Percentiles rank a stretch among this genome's conserved stretches.
Evolutionary conservation across 2,329 filamentous ascomycete genomes (phyloP).

Genomic region (Sporothrix brunneoviolacea): DNA sequence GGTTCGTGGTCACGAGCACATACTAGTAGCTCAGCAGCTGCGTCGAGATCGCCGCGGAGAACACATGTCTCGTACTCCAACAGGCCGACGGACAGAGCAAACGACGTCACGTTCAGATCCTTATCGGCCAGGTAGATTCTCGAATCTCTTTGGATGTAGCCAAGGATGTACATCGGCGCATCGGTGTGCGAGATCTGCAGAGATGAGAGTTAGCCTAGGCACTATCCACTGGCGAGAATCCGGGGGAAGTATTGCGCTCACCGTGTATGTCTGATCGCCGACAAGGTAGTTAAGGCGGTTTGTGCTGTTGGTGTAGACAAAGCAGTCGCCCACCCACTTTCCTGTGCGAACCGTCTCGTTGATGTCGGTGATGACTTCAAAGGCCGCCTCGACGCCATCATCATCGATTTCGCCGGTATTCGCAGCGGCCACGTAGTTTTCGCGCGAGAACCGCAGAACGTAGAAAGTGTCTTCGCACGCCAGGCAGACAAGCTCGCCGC

Average conservation of each 20-base stretch:
- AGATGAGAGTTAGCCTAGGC: not conserved
- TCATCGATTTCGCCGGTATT: slow-evolving; percentile 77
- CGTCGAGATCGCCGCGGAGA: slow-evolving; percentile 86
- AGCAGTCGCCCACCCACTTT: slow-evolving; percentile 97
- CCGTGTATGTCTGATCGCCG: slow-evolving; percentile 94
- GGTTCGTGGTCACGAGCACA: slow-evolving; percentile 4
- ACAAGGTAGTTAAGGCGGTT: slow-evolving; percentile 97
- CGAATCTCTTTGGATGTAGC: slow-evolving; percentile 93
- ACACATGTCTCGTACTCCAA: slow-evolving; percentile 97
- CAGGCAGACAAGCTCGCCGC: slow-evolving; percentile 83
- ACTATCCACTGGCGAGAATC: not conserved
- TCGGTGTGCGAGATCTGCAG: slow-evolving; percentile 73
- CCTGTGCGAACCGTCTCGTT: slow-evolving; percentile 89
- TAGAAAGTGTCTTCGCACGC: slow-evolving; percentile 96
- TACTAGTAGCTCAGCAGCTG: slow-evolving; percentile 71
- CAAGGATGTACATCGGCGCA: slow-evolving; percentile 86
- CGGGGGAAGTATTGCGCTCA: slow-evolving; percentile 30
- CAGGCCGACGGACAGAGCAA: slow-evolving; percentile 82
- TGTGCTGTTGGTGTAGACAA: slow-evolving; percentile 96
- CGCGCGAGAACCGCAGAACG: slow-evolving; percentile 83
- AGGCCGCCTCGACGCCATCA: slow-evolving; percentile 90
- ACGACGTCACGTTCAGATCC: slow-evolving; percentile 86
- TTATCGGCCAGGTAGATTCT: slow-evolving; percentile 93
- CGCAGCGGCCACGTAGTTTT: slow-evolving; percentile 77
- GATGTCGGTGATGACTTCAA: slow-evolving; percentile 93